These are phyloP conservation scores for Plectosphaerella plurivora DNA, from an alignment of 2,329 filamentous ascomycete genomes.

Conservation along the genomic window DNA sequence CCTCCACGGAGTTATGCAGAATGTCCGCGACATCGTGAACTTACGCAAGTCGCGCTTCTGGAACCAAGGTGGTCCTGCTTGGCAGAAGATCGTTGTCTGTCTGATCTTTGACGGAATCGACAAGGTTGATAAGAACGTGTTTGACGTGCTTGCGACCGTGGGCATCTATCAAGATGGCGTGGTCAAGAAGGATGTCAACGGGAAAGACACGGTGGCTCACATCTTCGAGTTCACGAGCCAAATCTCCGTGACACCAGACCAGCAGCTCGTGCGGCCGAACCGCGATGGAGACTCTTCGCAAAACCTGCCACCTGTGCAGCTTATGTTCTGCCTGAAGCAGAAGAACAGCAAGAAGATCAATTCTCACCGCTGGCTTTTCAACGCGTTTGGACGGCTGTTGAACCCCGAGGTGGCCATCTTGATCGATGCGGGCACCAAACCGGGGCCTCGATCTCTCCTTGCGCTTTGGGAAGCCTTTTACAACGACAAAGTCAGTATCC, in stretches of 20 bases:
- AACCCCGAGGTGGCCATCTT: constrained; percentile 87
- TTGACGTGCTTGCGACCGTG: constrained; percentile 78
- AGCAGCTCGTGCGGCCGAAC: constrained; percentile 78
- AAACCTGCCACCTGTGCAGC: constrained; percentile 80
- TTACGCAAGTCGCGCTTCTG: constrained; percentile 90
- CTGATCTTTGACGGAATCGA: constrained; percentile 88
- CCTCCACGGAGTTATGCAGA: constrained; percentile 87
- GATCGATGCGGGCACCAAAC: constrained; percentile 85
- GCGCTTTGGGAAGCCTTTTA: constrained; percentile 88
- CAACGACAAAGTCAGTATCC: constrained; percentile 64
- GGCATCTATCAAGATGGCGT: constrained; percentile 88
- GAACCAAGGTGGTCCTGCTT: constrained; percentile 87
- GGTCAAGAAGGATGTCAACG: constrained; percentile 88
- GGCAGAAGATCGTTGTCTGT: constrained; percentile 91
- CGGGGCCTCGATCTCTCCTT: constrained; percentile 76
- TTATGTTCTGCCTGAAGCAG: constrained; percentile 91
- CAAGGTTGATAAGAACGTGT: constrained; percentile 80
- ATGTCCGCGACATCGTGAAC: constrained; percentile 87
- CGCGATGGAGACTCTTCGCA: constrained; percentile 60
- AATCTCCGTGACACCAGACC: constrained; percentile 78
- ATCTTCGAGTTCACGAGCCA: constrained; percentile 92
- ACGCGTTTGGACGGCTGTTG: constrained; percentile 79
- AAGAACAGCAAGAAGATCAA: constrained; percentile 97
- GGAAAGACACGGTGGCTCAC: constrained; percentile 81
- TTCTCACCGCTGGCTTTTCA: constrained; percentile 89